Evolutionary conservation across 2,329 filamentous ascomycete species (phyloP), one percentile per base, ranked within the genome.

Genomic region (Scedosporium minutisporum): DNA sequence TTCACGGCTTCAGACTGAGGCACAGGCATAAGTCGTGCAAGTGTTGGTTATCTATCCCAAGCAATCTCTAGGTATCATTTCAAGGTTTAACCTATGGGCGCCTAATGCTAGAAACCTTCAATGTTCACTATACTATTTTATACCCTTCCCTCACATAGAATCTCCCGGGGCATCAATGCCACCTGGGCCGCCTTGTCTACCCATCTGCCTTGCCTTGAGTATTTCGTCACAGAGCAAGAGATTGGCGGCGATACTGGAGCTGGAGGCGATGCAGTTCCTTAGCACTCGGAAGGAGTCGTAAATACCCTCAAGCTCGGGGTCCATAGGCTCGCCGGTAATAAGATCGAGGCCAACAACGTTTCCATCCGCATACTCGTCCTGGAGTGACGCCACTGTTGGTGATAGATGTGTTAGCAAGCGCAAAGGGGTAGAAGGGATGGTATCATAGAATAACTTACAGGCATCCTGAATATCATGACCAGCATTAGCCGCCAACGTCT

Each of bases 191-290:
- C 77, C 81, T 75, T 80, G 76, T 71, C 85, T 80, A 58, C 83
- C 88, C 95, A 99, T 99, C 80, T 99, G 93, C 74, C 95, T 85
- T 65, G 95, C 95, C 83, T 99, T 99, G 70, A 99, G 81, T 80
- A 99, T 83, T 82, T 99, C 95, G 71, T 99, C 95, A 71, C 95
- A 99, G 59, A 99, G 83, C 67, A 99, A 80, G 67, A 99, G 80
- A 78, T 99, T 99, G 9, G 91, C 93, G 5, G 95, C 93, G 71
- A 99, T 99, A 66, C 95, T 91, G 27, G 93, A 89, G 75, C 92
- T 95, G 41, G 93, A 97, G 3, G 95, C 92, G 66, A 99, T 87
- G 74, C 88, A 92, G 80, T 97, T 97, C 68, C 95, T 85, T 69
- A 99, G 77, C 42, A 99, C 95, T 64, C 95, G 86, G 86, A 96